Percentiles rank a stretch among this genome's conserved stretches.
phyloP scores from a whole-genome alignment of 2,329 filamentous ascomycete species.

The Pseudogymnoascus sp. region DNA sequence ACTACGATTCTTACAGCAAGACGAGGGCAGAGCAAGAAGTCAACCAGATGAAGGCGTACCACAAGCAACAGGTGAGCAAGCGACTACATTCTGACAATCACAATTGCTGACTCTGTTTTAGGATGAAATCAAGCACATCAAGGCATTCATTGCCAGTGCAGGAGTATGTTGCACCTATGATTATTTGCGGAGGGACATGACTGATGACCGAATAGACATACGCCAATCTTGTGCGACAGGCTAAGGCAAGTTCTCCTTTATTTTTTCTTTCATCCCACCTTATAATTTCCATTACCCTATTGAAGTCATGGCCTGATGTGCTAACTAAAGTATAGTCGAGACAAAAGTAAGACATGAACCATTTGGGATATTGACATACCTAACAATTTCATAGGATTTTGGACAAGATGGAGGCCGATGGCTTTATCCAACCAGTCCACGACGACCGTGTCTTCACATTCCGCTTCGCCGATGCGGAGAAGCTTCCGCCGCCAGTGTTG shows the following conservation, averaged over 20 bases:
- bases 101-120: not conserved
- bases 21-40: slow-evolving; percentile 87
- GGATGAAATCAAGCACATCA: slow-evolving; percentile 98
- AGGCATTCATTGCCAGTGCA: slow-evolving; percentile 99
- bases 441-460: slow-evolving; percentile 89
- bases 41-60: slow-evolving; percentile 98
- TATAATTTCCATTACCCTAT: not conserved
- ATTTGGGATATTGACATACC: not conserved
- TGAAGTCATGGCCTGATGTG: not conserved
- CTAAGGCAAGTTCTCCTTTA: slow-evolving; percentile 45
- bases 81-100: not conserved
- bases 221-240: slow-evolving; percentile 96
- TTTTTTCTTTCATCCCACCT: not conserved
- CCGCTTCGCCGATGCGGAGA: slow-evolving; percentile 97
- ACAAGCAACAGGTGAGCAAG: slow-evolving; percentile 67
- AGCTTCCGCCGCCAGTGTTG: slow-evolving; percentile 94
- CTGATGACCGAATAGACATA: slow-evolving; percentile 51
- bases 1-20: slow-evolving; percentile 98
- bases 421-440: slow-evolving; percentile 87
- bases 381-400: slow-evolving; percentile 52
- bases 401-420: slow-evolving; percentile 99
- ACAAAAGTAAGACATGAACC: slow-evolving; percentile 52
- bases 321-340: slow-evolving; percentile 48
- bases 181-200: not conserved
- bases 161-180: slow-evolving; percentile 41